Evolutionary conservation across 129 eudicot species (phyloP), one percentile per base, ranked within the genome.

Genomic region (Tagetes patula): DNA sequence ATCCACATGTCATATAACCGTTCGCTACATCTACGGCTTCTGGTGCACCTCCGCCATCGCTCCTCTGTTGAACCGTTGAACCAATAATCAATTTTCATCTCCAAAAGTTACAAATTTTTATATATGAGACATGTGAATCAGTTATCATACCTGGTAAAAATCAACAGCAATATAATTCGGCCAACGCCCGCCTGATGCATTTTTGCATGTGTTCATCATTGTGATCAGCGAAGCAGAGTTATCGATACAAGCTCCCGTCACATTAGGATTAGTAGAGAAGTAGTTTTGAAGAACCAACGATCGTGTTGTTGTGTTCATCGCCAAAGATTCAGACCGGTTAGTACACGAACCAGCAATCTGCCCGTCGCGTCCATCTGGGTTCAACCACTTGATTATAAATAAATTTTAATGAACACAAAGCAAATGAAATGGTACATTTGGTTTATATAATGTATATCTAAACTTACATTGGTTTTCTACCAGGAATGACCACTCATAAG

Each of bases 151-250:
- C 89, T 84, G 84, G 74, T 94, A 94, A 70, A 79, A 94, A 75
- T 94, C 99, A 40, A 94, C 97, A 48, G 99, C 89, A 55, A 90
- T 88, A 68, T 86, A 94, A 73, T 94, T 94, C 0, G 99, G 97
- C 99, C 99, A 94, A 2, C 97, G 85, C 5, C 79, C 85, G 0
- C 96, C 96, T n/a, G 85, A 80, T 54, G 89, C 88, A 65, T 78
- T 61, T 46, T 81, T 77, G 63, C 99, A 94, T 39, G 97, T 94
- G 48, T 78, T 77, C 79, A 77, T 88, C 97, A 94, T 94, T 8
- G 70, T 55, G 61, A 78, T 79, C 71, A 94, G 42, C 6, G 87
- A 75, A 65, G 88, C 93, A 1, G 99, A 90, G 75, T 94, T 94
- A 65, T 88, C 94, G 13, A 81, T 75, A 73, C 97, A 94, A 67